Conservation (phyloP, 1,284 basidiomycete genomes). For the Amylostereum areolatum region DNA sequence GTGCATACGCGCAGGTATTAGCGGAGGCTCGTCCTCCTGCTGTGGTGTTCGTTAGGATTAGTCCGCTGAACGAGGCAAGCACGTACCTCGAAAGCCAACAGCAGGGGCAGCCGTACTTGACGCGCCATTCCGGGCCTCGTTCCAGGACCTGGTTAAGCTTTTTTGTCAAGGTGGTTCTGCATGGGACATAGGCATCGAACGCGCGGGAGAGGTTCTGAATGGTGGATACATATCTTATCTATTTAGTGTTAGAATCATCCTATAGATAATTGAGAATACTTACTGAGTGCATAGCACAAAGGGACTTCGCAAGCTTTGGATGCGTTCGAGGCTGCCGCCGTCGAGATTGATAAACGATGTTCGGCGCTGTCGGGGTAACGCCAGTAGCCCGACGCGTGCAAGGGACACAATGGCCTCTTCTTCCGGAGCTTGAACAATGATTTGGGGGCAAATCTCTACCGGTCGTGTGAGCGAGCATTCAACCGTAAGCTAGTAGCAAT, state of each 20-base stretch:
- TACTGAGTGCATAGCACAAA: constrained; percentile 10
- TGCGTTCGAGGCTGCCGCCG: constrained; percentile 10
- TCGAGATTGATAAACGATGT: constrained; percentile 10
- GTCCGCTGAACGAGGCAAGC: neutral
- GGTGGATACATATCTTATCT: neutral
- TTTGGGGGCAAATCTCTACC: too few species aligned
- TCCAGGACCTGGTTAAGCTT: constrained; percentile 3
- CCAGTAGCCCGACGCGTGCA: neutral
- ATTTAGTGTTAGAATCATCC: neutral
- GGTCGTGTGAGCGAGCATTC: too few species aligned
- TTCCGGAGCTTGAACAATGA: too few species aligned
- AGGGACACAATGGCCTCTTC: neutral
- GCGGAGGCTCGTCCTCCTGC: constrained; percentile 15
- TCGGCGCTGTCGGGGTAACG: neutral
- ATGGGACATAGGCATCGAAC: constrained; percentile 15
- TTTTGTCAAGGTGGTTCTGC: neutral
- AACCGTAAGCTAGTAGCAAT: too few species aligned
- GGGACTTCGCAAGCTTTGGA: constrained; percentile 4
- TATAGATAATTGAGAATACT: too few species aligned
- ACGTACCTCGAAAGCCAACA: constrained; percentile 20
- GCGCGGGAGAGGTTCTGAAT: constrained; percentile 10
- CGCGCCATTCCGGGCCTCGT: constrained; percentile 9
- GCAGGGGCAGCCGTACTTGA: constrained; percentile 18
- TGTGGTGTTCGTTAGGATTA: neutral
- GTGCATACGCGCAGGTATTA: constrained; percentile 16